These are phyloP conservation scores for Sugiyamaella castrensis DNA, from an alignment of 1,139 yeast species.

Conservation along the genomic window DNA sequence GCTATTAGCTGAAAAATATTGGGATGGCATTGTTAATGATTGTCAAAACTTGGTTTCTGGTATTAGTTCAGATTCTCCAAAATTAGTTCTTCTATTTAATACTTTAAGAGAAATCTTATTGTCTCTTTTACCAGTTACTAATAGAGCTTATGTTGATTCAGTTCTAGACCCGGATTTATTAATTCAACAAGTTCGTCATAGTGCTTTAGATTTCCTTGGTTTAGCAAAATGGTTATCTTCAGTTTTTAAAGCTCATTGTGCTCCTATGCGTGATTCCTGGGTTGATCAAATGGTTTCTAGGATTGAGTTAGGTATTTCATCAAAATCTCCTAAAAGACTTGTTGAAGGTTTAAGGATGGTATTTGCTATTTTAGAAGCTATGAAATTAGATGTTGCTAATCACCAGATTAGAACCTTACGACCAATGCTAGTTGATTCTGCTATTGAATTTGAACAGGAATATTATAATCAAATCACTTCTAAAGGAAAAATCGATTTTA, in stretches of 20 bases:
- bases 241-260: slow-evolving; percentile 80
- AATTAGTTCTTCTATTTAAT: slow-evolving; percentile 64
- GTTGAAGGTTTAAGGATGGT: slow-evolving; percentile 77
- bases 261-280: slow-evolving; percentile 93
- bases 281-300: slow-evolving; percentile 78
- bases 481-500: slow-evolving; percentile 63
- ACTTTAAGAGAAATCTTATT: slow-evolving; percentile 75
- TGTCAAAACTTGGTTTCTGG: slow-evolving; percentile 34
- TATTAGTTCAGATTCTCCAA: slow-evolving; percentile 30
- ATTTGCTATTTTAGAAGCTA: slow-evolving; percentile 87
- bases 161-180: slow-evolving; percentile 75
- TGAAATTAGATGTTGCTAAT: slow-evolving; percentile 93
- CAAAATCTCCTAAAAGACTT: slow-evolving; percentile 52
- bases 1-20: slow-evolving; percentile 71
- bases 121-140: slow-evolving; percentile 74
- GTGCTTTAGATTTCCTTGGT: slow-evolving; percentile 63
- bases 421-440: slow-evolving; percentile 81
- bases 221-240: slow-evolving; percentile 69
- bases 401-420: slow-evolving; percentile 86
- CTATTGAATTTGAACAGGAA: slow-evolving; percentile 88
- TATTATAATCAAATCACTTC: slow-evolving; percentile 71
- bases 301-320: slow-evolving; percentile 60
- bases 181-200: slow-evolving; percentile 69
- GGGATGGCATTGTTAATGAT: slow-evolving; percentile 74
- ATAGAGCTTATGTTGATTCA: slow-evolving; percentile 64